Base-by-base conservation (phyloP, 139 green algal species). In the Tetraselmis striata region DNA sequence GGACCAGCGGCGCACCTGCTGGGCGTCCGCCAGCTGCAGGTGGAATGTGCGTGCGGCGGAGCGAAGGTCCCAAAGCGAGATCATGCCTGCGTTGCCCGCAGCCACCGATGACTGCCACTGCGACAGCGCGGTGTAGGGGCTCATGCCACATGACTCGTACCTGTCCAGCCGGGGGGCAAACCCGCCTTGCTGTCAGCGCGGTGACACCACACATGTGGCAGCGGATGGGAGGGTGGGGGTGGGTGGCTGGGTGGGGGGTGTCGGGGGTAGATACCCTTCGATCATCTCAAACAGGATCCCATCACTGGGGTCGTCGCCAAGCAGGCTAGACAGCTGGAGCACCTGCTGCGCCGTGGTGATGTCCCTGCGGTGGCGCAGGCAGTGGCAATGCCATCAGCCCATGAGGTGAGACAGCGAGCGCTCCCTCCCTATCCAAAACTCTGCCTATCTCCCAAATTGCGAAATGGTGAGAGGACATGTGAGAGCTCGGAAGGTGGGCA, bases 121-220 rank as follows among this genome's bases (percentile, higher is more conserved):
- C 45, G 45, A 67, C 45, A 67, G 45, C 45, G 45, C 45, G 45
- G 45, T 67, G 45, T 67, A 67, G 45, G 45, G 45, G 45, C 45
- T 67, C 45, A 67, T 67, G 45, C 45, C 45, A 18, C 45, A 67
- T 67, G 11, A 25, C 11, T 67, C 45, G 18, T 5, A 18, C 45
- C 45, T 67, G 18, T n/a, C n/a, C n/a, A n/a, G n/a, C n/a, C n/a
- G n/a, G n/a, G n/a, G n/a, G n/a, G n/a, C n/a, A n/a, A n/a, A n/a
- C n/a, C n/a, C n/a, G n/a, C n/a, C n/a, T n/a, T 78, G 87, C 87
- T 27, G 87, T 84, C 5, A 90, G 59, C 59, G 88, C 32, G 76
- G 80, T 82, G 0, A 85, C 83, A 2, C 67, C 77, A 30, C 82
- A 88, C 28, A 81, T 83, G 77, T 88, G 81, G 27, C 83, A 87